Percentiles rank a stretch among this genome's conserved stretches.
phyloP scores from a whole-genome alignment of 768 basidiomycete species.

The Pleurotus tuber-regium region DNA sequence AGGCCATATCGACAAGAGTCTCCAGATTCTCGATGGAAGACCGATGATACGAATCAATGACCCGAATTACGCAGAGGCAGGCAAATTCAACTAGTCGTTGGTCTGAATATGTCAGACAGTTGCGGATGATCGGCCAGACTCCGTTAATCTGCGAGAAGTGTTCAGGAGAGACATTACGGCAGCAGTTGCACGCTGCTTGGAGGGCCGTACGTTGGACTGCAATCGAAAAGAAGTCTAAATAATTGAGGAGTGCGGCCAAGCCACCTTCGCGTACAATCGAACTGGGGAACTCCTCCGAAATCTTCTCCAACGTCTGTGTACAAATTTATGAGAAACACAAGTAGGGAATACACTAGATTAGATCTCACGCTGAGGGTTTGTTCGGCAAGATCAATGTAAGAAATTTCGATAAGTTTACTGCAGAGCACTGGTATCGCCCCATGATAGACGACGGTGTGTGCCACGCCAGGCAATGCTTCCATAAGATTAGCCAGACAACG shows the following conservation, averaged over 20 bases:
- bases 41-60: slow-evolving; percentile 90
- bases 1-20: slow-evolving; percentile 72
- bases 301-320: slow-evolving; percentile 91
- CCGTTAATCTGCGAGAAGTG: slow-evolving; percentile 86
- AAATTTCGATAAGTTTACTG: slow-evolving; percentile 95
- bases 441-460: slow-evolving; percentile 96
- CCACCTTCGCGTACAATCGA: slow-evolving; percentile 96
- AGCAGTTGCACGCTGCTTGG: slow-evolving; percentile 96
- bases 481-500: slow-evolving; percentile 96
- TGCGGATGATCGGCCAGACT: slow-evolving; percentile 91
- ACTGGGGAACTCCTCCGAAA: slow-evolving; percentile 95
- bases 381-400: slow-evolving; percentile 97
- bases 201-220: slow-evolving; percentile 96
- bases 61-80: slow-evolving; percentile 90
- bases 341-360: slow-evolving; percentile 13
- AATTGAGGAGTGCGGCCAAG: slow-evolving; percentile 87
- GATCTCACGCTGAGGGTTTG: slow-evolving; percentile 92
- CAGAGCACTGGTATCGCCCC: slow-evolving; percentile 98
- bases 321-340: slow-evolving; percentile 5
- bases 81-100: slow-evolving; percentile 98
- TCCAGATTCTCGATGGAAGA: slow-evolving; percentile 85
- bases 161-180: slow-evolving; percentile 87
- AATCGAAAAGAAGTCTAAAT: slow-evolving; percentile 98
- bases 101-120: slow-evolving; percentile 88
- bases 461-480: slow-evolving; percentile 97